These are phyloP conservation scores for Candida freyschussii DNA, from an alignment of 1,139 yeast species.

Conservation along the genomic window DNA sequence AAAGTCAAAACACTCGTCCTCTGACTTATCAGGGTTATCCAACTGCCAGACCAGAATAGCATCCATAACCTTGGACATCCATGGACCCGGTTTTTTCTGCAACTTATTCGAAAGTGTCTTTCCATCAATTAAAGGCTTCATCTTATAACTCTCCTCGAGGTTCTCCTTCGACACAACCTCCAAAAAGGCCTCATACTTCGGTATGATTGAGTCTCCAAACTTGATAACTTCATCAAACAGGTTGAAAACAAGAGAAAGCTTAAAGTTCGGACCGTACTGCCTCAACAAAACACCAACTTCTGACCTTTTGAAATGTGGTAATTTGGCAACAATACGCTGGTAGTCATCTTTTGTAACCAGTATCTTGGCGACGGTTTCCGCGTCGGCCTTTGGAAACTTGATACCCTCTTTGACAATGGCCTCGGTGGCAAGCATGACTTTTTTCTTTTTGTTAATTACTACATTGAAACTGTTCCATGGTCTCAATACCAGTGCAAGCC, in stretches of 20 bases:
- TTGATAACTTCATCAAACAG: constrained; percentile 19
- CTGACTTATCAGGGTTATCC: constrained; percentile 54
- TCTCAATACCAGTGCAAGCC: constrained; percentile 43
- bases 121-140: constrained; percentile 65
- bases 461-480: constrained; percentile 44
- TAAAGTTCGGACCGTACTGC: constrained; percentile 48
- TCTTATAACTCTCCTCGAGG: constrained; percentile 38
- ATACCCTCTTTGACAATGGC: constrained; percentile 64
- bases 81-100: constrained; percentile 72
- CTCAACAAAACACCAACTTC: constrained; percentile 59
- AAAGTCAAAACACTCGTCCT: constrained; percentile 49
- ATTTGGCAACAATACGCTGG: constrained; percentile 21
- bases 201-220: constrained; percentile 7
- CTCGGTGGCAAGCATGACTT: constrained; percentile 31
- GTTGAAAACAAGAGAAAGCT: constrained; percentile 35
- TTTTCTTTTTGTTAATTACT: constrained; percentile 32
- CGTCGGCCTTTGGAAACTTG: constrained; percentile 56
- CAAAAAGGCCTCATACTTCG: constrained; percentile 36
- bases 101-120: constrained; percentile 51
- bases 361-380: constrained; percentile 44
- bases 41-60: constrained; percentile 67
- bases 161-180: constrained; percentile 26
- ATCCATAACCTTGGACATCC: constrained; percentile 61
- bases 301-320: constrained; percentile 39
- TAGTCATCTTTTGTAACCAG: constrained; percentile 29